A percentile compares a stretch with the other conserved stretches of the same genome.
Conservation (phyloP, 176 grass and related monocot genomes). For the Canna indica region DNA sequence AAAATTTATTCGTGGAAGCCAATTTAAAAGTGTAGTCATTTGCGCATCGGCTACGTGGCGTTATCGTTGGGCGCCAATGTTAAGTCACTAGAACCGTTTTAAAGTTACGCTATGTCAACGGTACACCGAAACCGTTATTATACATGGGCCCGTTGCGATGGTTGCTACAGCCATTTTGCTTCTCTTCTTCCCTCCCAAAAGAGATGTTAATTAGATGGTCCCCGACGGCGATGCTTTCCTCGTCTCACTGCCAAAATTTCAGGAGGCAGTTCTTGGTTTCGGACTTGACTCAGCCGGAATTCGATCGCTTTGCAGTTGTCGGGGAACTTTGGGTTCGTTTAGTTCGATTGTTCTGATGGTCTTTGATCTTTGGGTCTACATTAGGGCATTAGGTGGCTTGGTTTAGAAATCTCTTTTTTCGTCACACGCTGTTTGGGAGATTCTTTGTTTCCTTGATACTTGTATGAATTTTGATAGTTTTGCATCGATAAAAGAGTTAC, state of each 20-base stretch:
- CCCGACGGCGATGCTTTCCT: background rate
- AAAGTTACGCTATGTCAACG: too few species aligned
- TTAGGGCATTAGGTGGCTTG: background rate
- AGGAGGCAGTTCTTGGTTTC: background rate
- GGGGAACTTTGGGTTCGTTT: background rate
- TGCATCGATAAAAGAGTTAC: too few species aligned
- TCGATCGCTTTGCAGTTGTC: background rate
- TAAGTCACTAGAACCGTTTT: too few species aligned
- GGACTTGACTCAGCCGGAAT: background rate
- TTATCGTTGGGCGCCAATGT: too few species aligned
- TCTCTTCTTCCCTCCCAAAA: background rate
- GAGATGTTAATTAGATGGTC: background rate
- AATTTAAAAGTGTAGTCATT: too few species aligned
- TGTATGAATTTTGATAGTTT: background rate
- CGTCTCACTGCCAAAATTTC: background rate
- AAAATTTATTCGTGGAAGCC: too few species aligned
- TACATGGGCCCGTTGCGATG: too few species aligned
- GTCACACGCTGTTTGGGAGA: too few species aligned
- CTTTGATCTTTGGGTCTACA: background rate
- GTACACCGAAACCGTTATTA: too few species aligned
- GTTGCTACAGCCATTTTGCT: background rate
- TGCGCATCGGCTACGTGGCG: too few species aligned
- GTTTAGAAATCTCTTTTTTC: background rate
- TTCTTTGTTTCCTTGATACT: background rate
- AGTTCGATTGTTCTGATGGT: background rate